Percentiles rank a stretch among this genome's conserved stretches.
These are phyloP conservation scores for Bassia scoparia DNA, from an alignment of 148 eudicot species.

Conservation along the genomic window DNA sequence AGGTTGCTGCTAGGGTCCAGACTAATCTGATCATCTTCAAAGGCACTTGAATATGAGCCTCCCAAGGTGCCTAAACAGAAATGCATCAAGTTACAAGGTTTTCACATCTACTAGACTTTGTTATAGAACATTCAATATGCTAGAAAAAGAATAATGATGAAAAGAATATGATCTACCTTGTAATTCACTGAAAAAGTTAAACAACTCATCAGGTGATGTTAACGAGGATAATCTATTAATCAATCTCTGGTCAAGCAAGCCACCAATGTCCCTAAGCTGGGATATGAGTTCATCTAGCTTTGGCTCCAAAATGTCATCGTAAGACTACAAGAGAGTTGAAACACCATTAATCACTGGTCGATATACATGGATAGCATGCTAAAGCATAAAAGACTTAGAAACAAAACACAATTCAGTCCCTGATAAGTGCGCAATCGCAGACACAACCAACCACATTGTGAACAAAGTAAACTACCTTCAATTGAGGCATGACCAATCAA, in stretches of 20 bases:
- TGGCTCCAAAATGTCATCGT: constrained; percentile 75
- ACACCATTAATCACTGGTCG: not conserved
- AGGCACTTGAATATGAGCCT: constrained; percentile 51
- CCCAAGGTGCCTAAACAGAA: constrained; percentile 58
- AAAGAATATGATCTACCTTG: constrained; percentile 46
- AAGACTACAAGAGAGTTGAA: constrained; percentile 42
- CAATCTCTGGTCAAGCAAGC: constrained; percentile 54
- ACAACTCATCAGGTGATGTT: constrained; percentile 79
- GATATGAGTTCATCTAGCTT: constrained; percentile 54
- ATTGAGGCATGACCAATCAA: too few relatives aligned
- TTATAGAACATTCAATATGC: not conserved
- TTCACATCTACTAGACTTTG: not conserved
- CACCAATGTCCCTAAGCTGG: constrained; percentile 59
- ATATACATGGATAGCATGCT: not conserved
- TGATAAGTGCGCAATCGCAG: not conserved
- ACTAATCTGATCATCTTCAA: constrained; percentile 87
- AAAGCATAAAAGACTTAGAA: not conserved
- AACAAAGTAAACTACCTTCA: too few relatives aligned
- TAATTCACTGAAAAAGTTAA: constrained; percentile 73
- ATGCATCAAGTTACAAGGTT: constrained; percentile 2
- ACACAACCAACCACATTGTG: too few relatives aligned
- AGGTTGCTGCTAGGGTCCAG: constrained; percentile 83
- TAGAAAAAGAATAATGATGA: not conserved
- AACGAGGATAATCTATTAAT: constrained; percentile 55
- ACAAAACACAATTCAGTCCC: not conserved